phyloP scores from a whole-genome alignment of 352 stramenopile genomes.

The Globisporangium sylvaticum region DNA sequence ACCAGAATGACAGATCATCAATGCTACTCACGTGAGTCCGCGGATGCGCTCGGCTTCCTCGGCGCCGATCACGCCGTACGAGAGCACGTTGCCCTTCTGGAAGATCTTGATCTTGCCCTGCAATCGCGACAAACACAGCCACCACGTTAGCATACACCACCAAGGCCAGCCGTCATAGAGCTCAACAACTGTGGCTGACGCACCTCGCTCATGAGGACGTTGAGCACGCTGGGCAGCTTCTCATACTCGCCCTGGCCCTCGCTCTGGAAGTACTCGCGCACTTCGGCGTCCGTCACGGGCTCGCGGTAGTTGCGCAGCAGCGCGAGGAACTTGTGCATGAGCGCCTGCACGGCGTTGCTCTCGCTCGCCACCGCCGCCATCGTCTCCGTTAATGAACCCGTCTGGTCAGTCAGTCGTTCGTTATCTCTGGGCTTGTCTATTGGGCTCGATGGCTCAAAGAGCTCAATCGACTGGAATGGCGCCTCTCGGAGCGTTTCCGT shows the following conservation, averaged over 20 bases:
- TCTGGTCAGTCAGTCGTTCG: neutral
- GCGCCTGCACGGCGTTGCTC: constrained; percentile 27
- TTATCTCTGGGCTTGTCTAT: neutral
- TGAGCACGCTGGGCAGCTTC: constrained; percentile 79
- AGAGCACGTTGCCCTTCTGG: constrained; percentile 82
- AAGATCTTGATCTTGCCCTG: constrained; percentile 88
- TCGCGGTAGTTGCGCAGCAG: constrained; percentile 79
- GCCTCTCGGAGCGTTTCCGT: neutral
- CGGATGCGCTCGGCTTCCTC: constrained; percentile 86
- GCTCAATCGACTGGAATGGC: neutral
- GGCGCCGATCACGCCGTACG: constrained; percentile 75
- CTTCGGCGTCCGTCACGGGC: constrained; percentile 71
- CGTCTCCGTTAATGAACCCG: neutral
- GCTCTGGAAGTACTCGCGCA: constrained; percentile 75
- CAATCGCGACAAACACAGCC: neutral
- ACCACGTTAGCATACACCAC: neutral
- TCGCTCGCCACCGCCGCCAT: constrained; percentile 29
- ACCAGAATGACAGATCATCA: neutral
- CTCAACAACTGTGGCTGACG: neutral
- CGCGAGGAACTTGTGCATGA: constrained; percentile 69
- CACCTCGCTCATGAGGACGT: constrained; percentile 79
- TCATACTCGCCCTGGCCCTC: constrained; percentile 71
- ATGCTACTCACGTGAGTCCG: constrained; percentile 61
- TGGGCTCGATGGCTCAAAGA: neutral
- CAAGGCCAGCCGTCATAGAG: neutral